A percentile compares a stretch with the other conserved stretches of the same genome.
Evolutionary conservation across 106 monocot species (phyloP).

Genomic region (Vanilla planifolia): DNA sequence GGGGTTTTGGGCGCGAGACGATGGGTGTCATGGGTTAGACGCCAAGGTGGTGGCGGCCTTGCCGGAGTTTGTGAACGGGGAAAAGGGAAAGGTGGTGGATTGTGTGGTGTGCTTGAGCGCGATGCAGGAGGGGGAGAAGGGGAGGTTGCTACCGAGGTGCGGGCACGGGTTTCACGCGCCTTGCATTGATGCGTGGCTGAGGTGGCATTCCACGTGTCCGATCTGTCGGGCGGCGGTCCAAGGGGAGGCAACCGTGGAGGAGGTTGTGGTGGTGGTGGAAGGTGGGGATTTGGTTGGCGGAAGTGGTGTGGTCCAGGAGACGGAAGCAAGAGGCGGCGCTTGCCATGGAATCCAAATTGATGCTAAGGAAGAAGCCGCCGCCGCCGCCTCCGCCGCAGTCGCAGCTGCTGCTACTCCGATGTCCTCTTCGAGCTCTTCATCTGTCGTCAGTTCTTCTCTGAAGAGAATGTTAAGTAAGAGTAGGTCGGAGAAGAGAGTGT

Average conservation of each 20-base stretch:
- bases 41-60: slow-evolving; percentile 1
- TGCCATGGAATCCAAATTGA: too few relatives aligned
- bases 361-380: too few relatives aligned
- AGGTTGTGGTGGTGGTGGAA: slow-evolving; percentile 1
- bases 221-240: slow-evolving; percentile 1
- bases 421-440: background rate
- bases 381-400: too few relatives aligned
- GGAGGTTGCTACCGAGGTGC: slow-evolving; percentile 14
- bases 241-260: background rate
- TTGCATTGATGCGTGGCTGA: slow-evolving; percentile 22
- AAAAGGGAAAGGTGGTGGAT: background rate
- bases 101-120: slow-evolving; percentile 11
- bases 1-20: too few relatives aligned
- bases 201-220: slow-evolving; percentile 13
- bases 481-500: slow-evolving; percentile 14
- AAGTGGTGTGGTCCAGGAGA: too few relatives aligned
- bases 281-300: too few relatives aligned
- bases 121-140: slow-evolving; percentile 10
- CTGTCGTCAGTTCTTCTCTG: slow-evolving; percentile 2
- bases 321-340: too few relatives aligned
- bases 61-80: background rate
- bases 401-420: too few relatives aligned
- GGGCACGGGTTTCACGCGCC: slow-evolving; percentile 15
- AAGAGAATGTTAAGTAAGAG: slow-evolving; percentile 18
- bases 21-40: background rate